A percentile compares a stretch with the other conserved stretches of the same genome.
Evolutionary conservation across 2,329 filamentous ascomycete species (phyloP).

Genomic region (Beauveria sp.): DNA sequence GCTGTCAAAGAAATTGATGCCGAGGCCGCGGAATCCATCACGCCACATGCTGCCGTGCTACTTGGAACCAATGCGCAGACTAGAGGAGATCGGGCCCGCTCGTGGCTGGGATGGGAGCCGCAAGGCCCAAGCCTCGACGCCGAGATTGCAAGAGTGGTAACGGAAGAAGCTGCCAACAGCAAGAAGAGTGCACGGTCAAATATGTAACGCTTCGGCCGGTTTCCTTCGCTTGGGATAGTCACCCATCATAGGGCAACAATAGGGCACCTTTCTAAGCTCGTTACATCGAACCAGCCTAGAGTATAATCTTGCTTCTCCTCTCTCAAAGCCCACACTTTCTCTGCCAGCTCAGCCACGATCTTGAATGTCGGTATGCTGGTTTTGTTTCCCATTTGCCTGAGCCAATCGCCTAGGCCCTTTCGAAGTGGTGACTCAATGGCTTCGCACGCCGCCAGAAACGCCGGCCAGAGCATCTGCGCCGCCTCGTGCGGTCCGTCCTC

Average conservation of each 20-base stretch:
- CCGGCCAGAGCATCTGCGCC: background rate
- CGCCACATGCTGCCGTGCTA: constrained; percentile 1
- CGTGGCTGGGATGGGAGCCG: constrained; percentile 1
- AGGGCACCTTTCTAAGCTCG: background rate
- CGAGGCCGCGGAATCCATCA: background rate
- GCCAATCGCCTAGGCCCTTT: background rate
- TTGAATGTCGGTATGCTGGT: background rate
- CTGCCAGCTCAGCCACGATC: background rate
- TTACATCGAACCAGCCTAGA: constrained; percentile 1
- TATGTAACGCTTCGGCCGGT: background rate
- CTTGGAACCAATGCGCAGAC: constrained; percentile 7
- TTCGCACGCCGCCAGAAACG: background rate
- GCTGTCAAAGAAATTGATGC: background rate
- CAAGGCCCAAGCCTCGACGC: background rate
- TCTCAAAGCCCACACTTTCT: background rate
- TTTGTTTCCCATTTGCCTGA: background rate
- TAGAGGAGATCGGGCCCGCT: background rate
- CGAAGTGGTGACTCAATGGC: background rate
- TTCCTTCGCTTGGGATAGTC: background rate
- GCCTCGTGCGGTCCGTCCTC: background rate
- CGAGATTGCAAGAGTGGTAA: background rate
- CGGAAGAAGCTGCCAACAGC: background rate
- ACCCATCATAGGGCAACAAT: background rate
- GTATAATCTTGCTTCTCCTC: constrained; percentile 2
- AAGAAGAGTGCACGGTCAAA: background rate